Percentiles rank a stretch among this genome's conserved stretches.
phyloP scores from a whole-genome alignment of 495 filamentous ascomycete species.

The Collariella sp. region DNA sequence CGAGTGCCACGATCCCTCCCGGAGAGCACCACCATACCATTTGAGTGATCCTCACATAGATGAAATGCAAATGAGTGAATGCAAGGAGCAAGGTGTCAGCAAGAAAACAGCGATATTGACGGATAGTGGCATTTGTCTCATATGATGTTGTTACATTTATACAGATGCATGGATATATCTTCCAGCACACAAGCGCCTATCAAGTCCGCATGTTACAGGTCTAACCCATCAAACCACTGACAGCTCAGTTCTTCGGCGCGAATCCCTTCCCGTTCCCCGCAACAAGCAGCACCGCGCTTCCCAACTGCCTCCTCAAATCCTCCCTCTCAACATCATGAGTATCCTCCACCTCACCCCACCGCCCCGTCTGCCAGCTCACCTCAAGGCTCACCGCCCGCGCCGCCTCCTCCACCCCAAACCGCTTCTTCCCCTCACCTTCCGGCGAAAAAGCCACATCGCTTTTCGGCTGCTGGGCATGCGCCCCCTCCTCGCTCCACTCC shows the following conservation, averaged over 20 bases:
- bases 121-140: no score
- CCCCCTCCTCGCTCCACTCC: slow-evolving; percentile 74
- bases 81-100: no score
- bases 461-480: background rate
- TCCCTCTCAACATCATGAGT: slow-evolving; percentile 96
- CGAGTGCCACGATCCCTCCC: no score
- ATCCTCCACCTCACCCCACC: slow-evolving; percentile 97
- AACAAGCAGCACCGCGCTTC: slow-evolving; percentile 73
- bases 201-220: background rate
- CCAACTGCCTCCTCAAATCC: slow-evolving; percentile 80
- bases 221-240: background rate
- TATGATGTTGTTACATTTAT: no score
- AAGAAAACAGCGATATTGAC: no score
- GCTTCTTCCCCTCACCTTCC: slow-evolving; percentile 18
- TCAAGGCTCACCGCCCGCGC: slow-evolving; percentile 70
- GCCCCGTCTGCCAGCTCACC: slow-evolving; percentile 79
- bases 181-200: background rate
- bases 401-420: slow-evolving; percentile 62
- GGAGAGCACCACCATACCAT: no score
- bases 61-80: no score
- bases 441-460: background rate
- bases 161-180: no score
- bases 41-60: no score
- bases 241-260: background rate
- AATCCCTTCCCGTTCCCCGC: slow-evolving; percentile 41